Base-by-base conservation (phyloP, 805 yeast genomes). In the Scheffersomyces ergatensis region DNA sequence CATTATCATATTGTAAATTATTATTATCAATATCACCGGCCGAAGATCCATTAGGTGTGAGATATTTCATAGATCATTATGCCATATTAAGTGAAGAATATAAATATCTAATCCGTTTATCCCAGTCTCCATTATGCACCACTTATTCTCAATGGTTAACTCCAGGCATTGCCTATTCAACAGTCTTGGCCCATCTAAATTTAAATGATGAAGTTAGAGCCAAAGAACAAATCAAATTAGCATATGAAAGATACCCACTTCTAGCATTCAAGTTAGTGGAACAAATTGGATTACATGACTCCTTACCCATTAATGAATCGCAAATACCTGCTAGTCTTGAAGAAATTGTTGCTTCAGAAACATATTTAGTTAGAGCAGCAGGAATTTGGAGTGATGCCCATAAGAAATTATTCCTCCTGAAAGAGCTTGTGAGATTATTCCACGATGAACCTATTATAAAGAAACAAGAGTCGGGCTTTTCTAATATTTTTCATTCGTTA, bases 21-120 rank as follows among this genome's bases (percentile, higher is more conserved):
- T 65, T 89, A 36, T 67, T 85, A 46, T 77, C 89, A 2, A 63
- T 89, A 23, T 70, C 78, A 26, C 96, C 95, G 1, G 73, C 80
- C 2, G 86, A 83, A 42, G 96, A 89, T 65, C 96, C 96, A 1
- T 66, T 83, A 38, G 96, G 96, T 17, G 89, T 84, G 11, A 73
- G 95, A 47, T 83, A 83, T 54, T 85, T 88, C 58, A 80, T 89
- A 49, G 96, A 89, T 57, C 82, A 77, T 54, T 89, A 85, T 54
- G 82, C 92, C 3, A 64, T 86, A 3, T 65, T 79, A 62, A 70
- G 86, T 27, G 81, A 74, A 24, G 87, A 87, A 45, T 79, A 74
- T 53, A 67, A 77, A 43, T 88, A 78, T 58, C 55, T 89, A 49
- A 67, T 81, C 11, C 76, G 78, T 15, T 62, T 87, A 25, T 73